phyloP scores from a whole-genome alignment of 2,329 filamentous ascomycete species.

The Trematosphaeria pertusa region DNA sequence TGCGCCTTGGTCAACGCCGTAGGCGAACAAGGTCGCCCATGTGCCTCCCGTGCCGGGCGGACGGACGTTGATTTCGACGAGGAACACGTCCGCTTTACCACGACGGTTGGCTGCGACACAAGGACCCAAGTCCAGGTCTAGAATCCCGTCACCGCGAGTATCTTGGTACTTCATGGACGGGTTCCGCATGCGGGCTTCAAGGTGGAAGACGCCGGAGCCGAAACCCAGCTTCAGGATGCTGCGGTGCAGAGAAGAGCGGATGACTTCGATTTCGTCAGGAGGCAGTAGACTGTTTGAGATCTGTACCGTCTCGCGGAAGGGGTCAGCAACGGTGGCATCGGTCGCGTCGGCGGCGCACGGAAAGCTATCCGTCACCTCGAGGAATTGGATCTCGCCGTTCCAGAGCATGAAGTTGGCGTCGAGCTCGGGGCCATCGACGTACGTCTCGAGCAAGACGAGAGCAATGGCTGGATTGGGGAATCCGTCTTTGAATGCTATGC shows the following conservation, averaged over 20 bases:
- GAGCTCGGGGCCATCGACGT: conserved; percentile 24
- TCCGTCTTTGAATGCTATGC: conserved; percentile 11
- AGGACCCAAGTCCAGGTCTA: background rate
- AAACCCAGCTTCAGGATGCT: conserved; percentile 15
- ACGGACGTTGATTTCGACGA: conserved; percentile 3
- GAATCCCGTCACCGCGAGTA: background rate
- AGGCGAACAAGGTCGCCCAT: background rate
- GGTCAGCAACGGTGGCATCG: background rate
- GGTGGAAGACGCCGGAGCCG: conserved; percentile 19
- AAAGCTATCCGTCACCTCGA: conserved; percentile 20
- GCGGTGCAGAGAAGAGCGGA: conserved; percentile 3
- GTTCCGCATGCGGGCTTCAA: conserved; percentile 20
- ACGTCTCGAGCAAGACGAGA: conserved; percentile 33
- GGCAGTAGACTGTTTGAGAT: conserved; percentile 14
- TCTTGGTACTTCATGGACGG: conserved; percentile 2
- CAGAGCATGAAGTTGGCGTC: conserved; percentile 23
- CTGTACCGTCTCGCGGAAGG: conserved; percentile 17
- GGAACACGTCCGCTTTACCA: background rate
- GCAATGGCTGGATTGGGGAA: conserved; percentile 21
- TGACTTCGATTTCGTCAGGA: conserved; percentile 5
- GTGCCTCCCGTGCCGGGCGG: background rate
- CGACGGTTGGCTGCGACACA: background rate
- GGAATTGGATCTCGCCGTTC: conserved; percentile 22
- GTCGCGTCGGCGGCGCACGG: conserved; percentile 13
- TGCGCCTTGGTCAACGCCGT: background rate